These are phyloP conservation scores for Pterula multifida DNA, from an alignment of 1,284 basidiomycete genomes.

Conservation along the genomic window DNA sequence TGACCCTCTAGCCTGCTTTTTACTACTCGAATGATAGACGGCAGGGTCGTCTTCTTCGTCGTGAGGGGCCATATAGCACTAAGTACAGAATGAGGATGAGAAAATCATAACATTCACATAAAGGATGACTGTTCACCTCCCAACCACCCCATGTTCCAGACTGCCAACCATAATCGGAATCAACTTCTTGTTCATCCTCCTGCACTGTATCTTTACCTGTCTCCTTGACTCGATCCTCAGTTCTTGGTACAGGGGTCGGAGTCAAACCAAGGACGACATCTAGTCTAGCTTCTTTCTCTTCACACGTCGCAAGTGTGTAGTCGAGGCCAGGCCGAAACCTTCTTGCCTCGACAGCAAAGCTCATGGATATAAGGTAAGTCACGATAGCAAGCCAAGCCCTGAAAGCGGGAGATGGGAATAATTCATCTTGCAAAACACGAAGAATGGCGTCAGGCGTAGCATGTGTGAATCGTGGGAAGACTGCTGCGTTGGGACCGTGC, in stretches of 20 bases:
- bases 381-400: conserved; percentile 82
- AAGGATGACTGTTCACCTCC: conserved; percentile 50
- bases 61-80: conserved; percentile 92
- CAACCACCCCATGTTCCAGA: conserved; percentile 84
- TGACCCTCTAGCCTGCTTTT: conserved; percentile 27
- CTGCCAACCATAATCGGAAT: conserved; percentile 49
- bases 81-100: conserved; percentile 7
- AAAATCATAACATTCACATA: conserved; percentile 2
- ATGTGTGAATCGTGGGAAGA: conserved; percentile 38
- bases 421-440: conserved; percentile 53
- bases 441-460: conserved; percentile 46
- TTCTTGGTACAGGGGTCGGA: conserved; percentile 41
- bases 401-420: conserved; percentile 82
- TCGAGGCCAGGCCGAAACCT: conserved; percentile 90
- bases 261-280: conserved; percentile 90
- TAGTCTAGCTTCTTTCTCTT: conserved; percentile 71
- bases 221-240: conserved; percentile 22
- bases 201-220: conserved; percentile 11
- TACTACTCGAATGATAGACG: conserved; percentile 70
- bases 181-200: conserved; percentile 16
- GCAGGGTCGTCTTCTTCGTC: conserved; percentile 85
- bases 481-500: conserved; percentile 23
- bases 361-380: conserved; percentile 65
- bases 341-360: conserved; percentile 68
- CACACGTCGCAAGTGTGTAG: conserved; percentile 89